A percentile compares a stretch with the other conserved stretches of the same genome.
Conservation (phyloP, 805 yeast species). For the Candida silvatica region DNA sequence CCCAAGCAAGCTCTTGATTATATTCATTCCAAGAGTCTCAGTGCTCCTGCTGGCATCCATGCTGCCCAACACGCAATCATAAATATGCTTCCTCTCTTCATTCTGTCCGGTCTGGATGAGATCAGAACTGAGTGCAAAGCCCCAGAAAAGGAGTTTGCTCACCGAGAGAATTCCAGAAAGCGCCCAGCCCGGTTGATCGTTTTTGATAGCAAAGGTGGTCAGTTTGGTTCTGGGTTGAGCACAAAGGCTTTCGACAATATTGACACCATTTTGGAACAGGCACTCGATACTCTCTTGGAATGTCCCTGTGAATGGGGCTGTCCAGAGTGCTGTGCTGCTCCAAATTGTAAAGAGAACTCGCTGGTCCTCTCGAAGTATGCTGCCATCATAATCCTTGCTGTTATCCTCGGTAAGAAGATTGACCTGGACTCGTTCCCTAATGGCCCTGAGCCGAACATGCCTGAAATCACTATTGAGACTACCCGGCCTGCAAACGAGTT, state of each 20-base stretch:
- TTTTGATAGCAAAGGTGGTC: conserved; percentile 78
- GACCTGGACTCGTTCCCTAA: conserved; percentile 42
- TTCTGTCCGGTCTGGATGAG: conserved; percentile 65
- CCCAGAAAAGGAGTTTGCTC: conserved; percentile 91
- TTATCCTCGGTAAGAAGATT: conserved; percentile 46
- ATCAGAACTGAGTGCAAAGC: conserved; percentile 93
- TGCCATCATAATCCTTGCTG: conserved; percentile 58
- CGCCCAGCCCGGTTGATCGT: conserved; percentile 86
- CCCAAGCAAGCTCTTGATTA: conserved; percentile 56
- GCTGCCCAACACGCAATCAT: conserved; percentile 91
- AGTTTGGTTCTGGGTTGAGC: conserved; percentile 70
- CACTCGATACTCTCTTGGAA: conserved; percentile 46
- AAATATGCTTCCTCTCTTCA: conserved; percentile 65
- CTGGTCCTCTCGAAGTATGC: conserved; percentile 85
- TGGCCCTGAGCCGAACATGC: conserved; percentile 77
- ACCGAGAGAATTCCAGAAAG: conserved; percentile 56
- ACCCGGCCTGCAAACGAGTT: conserved; percentile 43
- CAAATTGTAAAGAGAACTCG: conserved; percentile 73
- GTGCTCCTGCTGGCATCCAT: conserved; percentile 88
- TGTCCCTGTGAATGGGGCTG: conserved; percentile 70
- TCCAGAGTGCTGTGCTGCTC: conserved; percentile 80
- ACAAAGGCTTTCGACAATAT: conserved; percentile 74
- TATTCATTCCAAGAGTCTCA: conserved; percentile 48
- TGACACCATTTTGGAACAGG: conserved; percentile 53
- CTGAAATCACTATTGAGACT: conserved; percentile 60